phyloP scores from a whole-genome alignment of 495 filamentous ascomycete genomes.

The Talaromyces ruber region DNA sequence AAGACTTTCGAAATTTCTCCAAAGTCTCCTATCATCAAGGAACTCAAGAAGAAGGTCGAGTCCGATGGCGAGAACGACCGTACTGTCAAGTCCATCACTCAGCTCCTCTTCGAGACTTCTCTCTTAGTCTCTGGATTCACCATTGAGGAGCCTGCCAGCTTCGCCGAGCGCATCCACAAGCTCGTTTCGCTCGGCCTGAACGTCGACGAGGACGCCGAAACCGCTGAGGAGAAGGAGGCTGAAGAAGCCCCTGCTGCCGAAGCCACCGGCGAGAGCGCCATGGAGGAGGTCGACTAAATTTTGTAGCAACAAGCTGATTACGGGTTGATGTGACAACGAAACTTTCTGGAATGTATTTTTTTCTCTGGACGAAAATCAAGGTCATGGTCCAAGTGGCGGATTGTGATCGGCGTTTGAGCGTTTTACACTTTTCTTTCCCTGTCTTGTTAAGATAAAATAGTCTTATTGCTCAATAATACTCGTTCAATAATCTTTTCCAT shows the following conservation, averaged over 20 bases:
- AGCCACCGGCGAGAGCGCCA: constrained; percentile 55
- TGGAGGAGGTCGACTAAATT: constrained; percentile 66
- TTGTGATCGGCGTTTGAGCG: constrained; percentile 22
- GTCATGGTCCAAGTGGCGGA: constrained; percentile 3
- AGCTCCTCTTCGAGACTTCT: constrained; percentile 96
- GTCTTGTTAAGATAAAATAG: not conserved
- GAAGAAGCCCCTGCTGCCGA: constrained; percentile 52
- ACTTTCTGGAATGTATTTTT: constrained; percentile 7
- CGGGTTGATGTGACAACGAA: constrained; percentile 6
- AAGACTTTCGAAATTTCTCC: constrained; percentile 99
- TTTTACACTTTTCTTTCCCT: constrained; percentile 9
- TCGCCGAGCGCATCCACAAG: constrained; percentile 98
- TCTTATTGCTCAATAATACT: constrained; percentile 1
- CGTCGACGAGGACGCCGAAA: constrained; percentile 84
- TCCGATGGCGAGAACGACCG: constrained; percentile 94
- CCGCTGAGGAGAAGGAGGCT: constrained; percentile 51
- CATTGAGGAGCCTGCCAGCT: constrained; percentile 95
- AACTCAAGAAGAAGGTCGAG: constrained; percentile 98
- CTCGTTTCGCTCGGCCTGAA: constrained; percentile 93
- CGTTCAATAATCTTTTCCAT: not conserved
- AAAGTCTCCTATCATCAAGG: constrained; percentile 94
- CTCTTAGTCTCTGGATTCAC: constrained; percentile 98
- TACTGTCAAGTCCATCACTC: constrained; percentile 96
- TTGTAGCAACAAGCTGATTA: not conserved
- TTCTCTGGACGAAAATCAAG: constrained; percentile 2